Conservation (phyloP, 2,329 filamentous ascomycete species). For the Colletotrichum sp. region DNA sequence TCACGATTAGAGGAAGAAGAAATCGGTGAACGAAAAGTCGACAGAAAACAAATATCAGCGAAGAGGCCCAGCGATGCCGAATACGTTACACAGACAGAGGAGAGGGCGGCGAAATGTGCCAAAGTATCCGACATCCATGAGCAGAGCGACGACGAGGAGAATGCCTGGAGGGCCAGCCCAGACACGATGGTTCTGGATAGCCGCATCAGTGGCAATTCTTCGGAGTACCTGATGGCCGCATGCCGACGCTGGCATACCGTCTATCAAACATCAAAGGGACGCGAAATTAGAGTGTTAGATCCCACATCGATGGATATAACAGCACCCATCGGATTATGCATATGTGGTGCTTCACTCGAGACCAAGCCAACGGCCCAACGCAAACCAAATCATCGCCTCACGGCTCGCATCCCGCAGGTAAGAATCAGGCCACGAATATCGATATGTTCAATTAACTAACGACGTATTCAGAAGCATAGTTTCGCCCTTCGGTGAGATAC, state of each 20-base stretch:
- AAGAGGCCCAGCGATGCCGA: neutral
- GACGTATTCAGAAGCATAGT: neutral
- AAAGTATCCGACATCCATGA: neutral
- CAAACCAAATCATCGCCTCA: neutral
- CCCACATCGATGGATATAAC: neutral
- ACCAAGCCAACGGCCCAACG: neutral
- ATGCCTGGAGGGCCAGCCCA: neutral
- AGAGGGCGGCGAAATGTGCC: neutral
- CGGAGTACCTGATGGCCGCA: neutral
- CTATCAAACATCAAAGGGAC: neutral
- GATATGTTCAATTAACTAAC: neutral
- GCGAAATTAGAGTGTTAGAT: neutral
- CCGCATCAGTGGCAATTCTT: neutral
- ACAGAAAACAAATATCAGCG: neutral
- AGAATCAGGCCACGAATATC: fast-evolving
- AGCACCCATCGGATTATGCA: neutral
- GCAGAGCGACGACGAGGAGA: neutral
- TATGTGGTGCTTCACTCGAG: neutral
- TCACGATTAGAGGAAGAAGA: neutral
- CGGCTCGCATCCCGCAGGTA: neutral
- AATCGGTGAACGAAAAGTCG: neutral
- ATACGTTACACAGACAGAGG: neutral
- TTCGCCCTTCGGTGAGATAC: neutral
- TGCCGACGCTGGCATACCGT: neutral
- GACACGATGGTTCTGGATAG: neutral